A percentile compares a stretch with the other conserved stretches of the same genome.
These are phyloP conservation scores for Xylariaceae sp. DNA, from an alignment of 2,329 filamentous ascomycete species.

Conservation along the genomic window DNA sequence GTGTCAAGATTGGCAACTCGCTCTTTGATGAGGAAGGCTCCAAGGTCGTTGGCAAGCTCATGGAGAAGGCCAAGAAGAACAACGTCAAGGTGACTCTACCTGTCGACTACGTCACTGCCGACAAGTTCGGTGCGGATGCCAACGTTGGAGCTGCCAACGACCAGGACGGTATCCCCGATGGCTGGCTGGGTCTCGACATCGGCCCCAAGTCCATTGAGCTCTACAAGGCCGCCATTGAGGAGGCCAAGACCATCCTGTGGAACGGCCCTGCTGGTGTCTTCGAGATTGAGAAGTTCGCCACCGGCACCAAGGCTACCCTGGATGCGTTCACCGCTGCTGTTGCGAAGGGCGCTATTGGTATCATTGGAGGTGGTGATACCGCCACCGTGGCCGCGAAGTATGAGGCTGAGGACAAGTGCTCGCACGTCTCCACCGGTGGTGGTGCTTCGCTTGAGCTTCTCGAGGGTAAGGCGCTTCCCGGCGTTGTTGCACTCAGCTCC, in stretches of 20 bases:
- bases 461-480: conserved; percentile 95
- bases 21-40: conserved; percentile 91
- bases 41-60: conserved; percentile 81
- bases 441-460: conserved; percentile 93
- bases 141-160: conserved; percentile 77
- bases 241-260: conserved; percentile 96
- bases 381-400: conserved; percentile 98
- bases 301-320: conserved; percentile 85
- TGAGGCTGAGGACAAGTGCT: conserved; percentile 90
- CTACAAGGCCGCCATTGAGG: conserved; percentile 79
- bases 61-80: conserved; percentile 96
- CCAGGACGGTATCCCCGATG: conserved; percentile 83
- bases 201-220: conserved; percentile 82
- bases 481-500: conserved; percentile 84
- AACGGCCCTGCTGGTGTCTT: conserved; percentile 97
- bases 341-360: conserved; percentile 85
- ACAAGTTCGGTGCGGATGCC: conserved; percentile 88
- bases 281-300: conserved; percentile 91
- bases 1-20: conserved; percentile 80
- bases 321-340: conserved; percentile 80
- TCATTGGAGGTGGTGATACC: conserved; percentile 97
- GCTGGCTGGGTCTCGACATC: conserved; percentile 97
- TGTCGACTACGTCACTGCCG: conserved; percentile 90
- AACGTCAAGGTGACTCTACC: conserved; percentile 92
- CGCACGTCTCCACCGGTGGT: conserved; percentile 95